phyloP scores from a whole-genome alignment of 495 filamentous ascomycete species.

The Neurospora sublineolata region DNA sequence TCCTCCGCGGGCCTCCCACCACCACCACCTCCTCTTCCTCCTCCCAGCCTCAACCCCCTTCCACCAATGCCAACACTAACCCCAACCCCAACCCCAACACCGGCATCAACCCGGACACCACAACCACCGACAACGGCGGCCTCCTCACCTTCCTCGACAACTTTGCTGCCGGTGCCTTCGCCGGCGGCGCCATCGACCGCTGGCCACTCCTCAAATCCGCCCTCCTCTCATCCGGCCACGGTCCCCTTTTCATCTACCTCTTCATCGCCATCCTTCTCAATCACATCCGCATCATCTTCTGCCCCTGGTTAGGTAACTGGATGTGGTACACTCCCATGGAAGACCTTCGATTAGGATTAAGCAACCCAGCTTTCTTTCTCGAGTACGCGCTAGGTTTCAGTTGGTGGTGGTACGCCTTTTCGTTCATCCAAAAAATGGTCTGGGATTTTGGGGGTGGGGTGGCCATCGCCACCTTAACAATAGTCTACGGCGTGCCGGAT shows the following conservation, averaged over 20 bases:
- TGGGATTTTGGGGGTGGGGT: not conserved
- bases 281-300: constrained; percentile 14
- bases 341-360: constrained; percentile 11
- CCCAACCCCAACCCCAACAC: not conserved
- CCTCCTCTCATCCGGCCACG: constrained; percentile 7
- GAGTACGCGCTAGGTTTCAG: constrained; percentile 1
- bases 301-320: constrained; percentile 7
- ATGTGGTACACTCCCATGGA: constrained; percentile 14
- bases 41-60: not conserved
- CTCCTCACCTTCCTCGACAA: constrained; percentile 2
- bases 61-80: not conserved
- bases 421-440: constrained; percentile 1
- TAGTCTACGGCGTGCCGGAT: not conserved
- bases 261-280: constrained; percentile 10
- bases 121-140: not conserved
- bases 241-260: constrained; percentile 1
- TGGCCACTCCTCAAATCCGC: constrained; percentile 3
- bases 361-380: constrained; percentile 16
- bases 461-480: not conserved
- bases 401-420: constrained; percentile 3
- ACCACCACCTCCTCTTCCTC: not conserved
- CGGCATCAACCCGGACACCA: too few relatives aligned
- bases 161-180: constrained; percentile 3
- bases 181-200: not conserved
- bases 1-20: not conserved